Base-by-base conservation (phyloP, 192 early-diverging fungal species). In the Pecoramyces ruminantium region DNA sequence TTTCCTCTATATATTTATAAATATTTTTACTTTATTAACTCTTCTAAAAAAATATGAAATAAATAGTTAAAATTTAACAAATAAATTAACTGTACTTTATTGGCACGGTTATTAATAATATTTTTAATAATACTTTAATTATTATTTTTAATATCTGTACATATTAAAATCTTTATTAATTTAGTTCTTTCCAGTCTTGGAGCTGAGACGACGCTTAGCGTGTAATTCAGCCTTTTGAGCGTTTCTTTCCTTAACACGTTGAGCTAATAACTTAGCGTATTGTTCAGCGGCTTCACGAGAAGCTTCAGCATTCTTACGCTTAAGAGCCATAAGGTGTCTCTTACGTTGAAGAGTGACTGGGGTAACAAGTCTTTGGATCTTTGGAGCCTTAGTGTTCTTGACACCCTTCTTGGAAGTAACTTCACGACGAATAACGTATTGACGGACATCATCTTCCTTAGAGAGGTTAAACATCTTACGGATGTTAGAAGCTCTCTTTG, bases 401-500 rank as follows among this genome's bases (percentile, higher is more conserved):
- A 94, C 96, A 83, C 92, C 94, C 77, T 90, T 88, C 83, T 90
- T 89, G 51, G 83, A 80, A 38, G 91, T 87, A 82, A 99, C 89
- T 87, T 98, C 96, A 85, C 97, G 96, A 85, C 96, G 96, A 85
- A 99, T 97, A 79, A 99, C 97, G 90, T 95, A 99, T 92, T 99
- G 95, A 92, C 96, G 95, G 81, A 99, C 97, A 90, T 99, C 97
- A 89, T 97, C 97, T 79, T 95, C 95, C 93, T 97, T 96, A 90
- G 87, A 92, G 86, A 98, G 92, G 91, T 95, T 93, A 89, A 99
- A 99, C 91, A 99, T 93, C 92, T 96, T 97, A 88, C 97, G 94
- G 92, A 99, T 98, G 88, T 97, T 96, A 92, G 87, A 92, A 82
- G 97, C 97, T 85, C 97, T 92, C 95, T 99, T 99, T 86, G 97